These are phyloP conservation scores for Xylaria sp. DNA, from an alignment of 2,329 filamentous ascomycete species.

Conservation along the genomic window DNA sequence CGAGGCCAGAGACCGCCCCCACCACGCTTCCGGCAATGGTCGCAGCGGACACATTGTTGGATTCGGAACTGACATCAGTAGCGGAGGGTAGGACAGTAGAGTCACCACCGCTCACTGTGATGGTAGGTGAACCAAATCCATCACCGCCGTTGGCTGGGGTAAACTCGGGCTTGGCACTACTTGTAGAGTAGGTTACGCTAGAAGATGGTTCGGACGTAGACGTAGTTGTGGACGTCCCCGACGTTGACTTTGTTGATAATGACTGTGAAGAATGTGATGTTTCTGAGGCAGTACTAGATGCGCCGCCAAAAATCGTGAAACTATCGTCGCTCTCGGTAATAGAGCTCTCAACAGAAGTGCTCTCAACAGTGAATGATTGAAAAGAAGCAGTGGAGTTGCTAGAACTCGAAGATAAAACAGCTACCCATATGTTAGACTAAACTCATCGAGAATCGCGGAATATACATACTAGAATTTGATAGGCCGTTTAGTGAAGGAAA, in stretches of 20 bases:
- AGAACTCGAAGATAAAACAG: slow-evolving; percentile 30
- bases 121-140: slow-evolving; percentile 31
- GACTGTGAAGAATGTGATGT: slow-evolving; percentile 21
- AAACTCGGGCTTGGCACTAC: slow-evolving; percentile 24
- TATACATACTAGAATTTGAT: slow-evolving; percentile 37
- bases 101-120: background rate
- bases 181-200: slow-evolving; percentile 21
- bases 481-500: slow-evolving; percentile 39
- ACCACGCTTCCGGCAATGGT: slow-evolving; percentile 62
- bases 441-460: background rate
- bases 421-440: slow-evolving; percentile 22
- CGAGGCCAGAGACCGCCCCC: slow-evolving; percentile 63
- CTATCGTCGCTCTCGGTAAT: slow-evolving; percentile 24
- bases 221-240: slow-evolving; percentile 23
- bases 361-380: slow-evolving; percentile 32
- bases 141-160: slow-evolving; percentile 33
- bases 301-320: slow-evolving; percentile 27
- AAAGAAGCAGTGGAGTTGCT: slow-evolving; percentile 33
- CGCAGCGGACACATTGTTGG: slow-evolving; percentile 36
- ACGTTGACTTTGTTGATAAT: slow-evolving; percentile 10
- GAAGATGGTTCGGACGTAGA: slow-evolving; percentile 25
- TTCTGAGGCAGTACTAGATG: slow-evolving; percentile 17
- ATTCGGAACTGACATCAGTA: slow-evolving; percentile 4
- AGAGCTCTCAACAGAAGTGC: slow-evolving; percentile 30
- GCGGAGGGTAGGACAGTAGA: slow-evolving; percentile 3